Conservation (phyloP, 2,329 filamentous ascomycete species). For the Fusarium haematococcum region DNA sequence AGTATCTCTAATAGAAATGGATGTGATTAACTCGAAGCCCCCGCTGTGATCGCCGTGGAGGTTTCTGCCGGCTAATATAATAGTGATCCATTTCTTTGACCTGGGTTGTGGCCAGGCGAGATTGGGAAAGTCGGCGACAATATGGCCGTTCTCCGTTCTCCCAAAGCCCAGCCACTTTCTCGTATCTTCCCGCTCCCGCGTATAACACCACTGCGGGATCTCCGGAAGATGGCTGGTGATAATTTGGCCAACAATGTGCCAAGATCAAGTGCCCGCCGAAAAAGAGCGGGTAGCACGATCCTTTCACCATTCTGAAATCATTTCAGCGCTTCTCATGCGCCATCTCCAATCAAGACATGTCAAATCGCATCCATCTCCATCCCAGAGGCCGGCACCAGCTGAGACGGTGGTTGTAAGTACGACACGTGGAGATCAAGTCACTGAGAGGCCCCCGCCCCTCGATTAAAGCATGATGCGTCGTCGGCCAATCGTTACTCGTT, state of each 20-base stretch:
- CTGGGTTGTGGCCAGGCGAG: background rate
- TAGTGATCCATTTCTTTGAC: background rate
- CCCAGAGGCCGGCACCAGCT: conserved; percentile 4
- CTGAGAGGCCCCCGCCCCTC: conserved; percentile 27
- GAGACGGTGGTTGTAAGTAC: conserved; percentile 9
- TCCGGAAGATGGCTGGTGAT: conserved; percentile 8
- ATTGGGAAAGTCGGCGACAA: background rate
- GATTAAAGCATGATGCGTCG: conserved; percentile 12
- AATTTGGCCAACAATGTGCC: background rate
- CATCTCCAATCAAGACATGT: conserved; percentile 10
- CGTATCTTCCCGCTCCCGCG: background rate
- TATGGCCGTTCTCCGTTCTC: background rate
- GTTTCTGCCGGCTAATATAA: background rate
- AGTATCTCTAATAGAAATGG: background rate
- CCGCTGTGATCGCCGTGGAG: background rate
- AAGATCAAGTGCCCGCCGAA: background rate
- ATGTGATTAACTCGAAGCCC: background rate
- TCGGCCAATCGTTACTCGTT: conserved; percentile 21
- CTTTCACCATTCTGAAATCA: background rate
- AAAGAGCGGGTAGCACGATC: background rate
- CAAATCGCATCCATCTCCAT: background rate
- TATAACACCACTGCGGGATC: background rate
- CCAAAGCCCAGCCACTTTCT: conserved; percentile 6
- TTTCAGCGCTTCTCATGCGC: background rate
- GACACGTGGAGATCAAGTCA: conserved; percentile 29